These are phyloP conservation scores for Solanum piurae DNA, from an alignment of 257 asterid species.

Conservation along the genomic window DNA sequence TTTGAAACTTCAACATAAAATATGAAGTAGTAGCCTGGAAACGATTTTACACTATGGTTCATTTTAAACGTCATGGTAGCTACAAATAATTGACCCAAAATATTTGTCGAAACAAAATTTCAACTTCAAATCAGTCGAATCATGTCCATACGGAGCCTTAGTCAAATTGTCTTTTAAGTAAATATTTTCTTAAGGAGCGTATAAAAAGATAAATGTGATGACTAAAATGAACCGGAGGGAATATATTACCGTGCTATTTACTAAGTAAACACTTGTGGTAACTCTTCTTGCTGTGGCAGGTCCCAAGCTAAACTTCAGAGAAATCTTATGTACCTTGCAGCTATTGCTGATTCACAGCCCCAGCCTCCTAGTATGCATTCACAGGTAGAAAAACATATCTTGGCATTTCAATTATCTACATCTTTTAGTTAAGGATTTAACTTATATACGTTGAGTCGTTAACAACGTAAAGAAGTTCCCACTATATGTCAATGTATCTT, in stretches of 20 bases:
- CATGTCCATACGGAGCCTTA: background rate
- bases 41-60: background rate
- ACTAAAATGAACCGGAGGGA: background rate
- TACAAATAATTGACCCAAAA: background rate
- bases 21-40: background rate
- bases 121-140: background rate
- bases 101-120: background rate
- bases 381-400: conserved; percentile 33
- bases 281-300: conserved; percentile 19
- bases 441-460: background rate
- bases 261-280: background rate
- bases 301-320: conserved; percentile 84
- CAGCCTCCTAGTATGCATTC: conserved; percentile 79
- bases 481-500: background rate
- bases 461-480: background rate
- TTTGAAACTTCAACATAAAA: background rate
- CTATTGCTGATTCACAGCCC: conserved; percentile 97
- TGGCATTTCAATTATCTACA: background rate
- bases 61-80: background rate
- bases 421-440: background rate
- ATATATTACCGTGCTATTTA: background rate
- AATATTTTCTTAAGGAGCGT: background rate
- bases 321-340: conserved; percentile 94
- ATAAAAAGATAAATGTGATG: background rate
- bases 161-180: background rate